Conservation (phyloP, 2,329 filamentous ascomycete genomes). For the Stachybotrys chlorohalonatus region DNA sequence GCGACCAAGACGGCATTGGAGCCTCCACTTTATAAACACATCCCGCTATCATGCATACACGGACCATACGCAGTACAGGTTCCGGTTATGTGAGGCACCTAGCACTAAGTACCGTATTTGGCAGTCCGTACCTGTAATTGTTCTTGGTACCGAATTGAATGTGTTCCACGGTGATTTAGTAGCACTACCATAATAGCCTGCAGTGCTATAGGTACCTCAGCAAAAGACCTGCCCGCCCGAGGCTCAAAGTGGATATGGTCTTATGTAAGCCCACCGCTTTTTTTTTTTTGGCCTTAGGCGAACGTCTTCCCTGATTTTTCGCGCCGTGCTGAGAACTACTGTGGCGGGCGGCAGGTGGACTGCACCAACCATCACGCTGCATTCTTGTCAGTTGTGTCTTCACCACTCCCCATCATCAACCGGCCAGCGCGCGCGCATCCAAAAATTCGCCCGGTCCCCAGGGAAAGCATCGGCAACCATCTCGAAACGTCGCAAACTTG, state of each 20-base stretch:
- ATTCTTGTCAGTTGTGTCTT: conserved; percentile 42
- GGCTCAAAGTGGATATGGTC: not conserved
- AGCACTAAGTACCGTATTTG: too few species aligned
- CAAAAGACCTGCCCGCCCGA: too few species aligned
- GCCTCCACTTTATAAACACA: too few species aligned
- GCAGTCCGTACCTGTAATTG: too few species aligned
- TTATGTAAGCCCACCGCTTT: not conserved
- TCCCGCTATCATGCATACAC: too few species aligned
- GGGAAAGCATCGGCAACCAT: conserved; percentile 51
- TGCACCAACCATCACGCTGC: conserved; percentile 39
- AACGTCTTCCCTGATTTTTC: not conserved
- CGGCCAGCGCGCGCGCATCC: conserved; percentile 50
- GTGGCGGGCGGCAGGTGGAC: conserved; percentile 24
- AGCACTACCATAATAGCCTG: too few species aligned
- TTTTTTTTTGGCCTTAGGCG: not conserved
- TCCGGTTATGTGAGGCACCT: too few species aligned
- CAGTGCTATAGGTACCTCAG: too few species aligned
- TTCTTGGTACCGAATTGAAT: too few species aligned
- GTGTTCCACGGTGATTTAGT: too few species aligned
- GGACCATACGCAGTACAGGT: too few species aligned
- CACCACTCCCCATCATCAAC: conserved; percentile 43
- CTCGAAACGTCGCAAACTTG: conserved; percentile 41
- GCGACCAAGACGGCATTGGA: too few species aligned
- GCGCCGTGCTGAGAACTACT: conserved; percentile 36
- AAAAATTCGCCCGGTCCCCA: conserved; percentile 53